phyloP scores from a whole-genome alignment of 257 asterid species.

The Cruciata laevipes region DNA sequence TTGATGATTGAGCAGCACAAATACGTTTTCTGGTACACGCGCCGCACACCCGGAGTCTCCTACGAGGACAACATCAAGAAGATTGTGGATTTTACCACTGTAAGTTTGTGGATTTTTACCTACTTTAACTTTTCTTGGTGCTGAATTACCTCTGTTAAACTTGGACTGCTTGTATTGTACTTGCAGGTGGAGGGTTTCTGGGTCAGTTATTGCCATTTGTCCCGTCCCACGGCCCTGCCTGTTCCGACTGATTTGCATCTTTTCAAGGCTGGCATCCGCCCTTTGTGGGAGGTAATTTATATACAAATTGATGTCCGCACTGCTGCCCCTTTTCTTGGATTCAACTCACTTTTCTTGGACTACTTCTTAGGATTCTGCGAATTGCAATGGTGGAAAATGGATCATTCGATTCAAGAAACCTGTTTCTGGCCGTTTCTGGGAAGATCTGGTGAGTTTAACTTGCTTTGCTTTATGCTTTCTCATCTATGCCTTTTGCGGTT shows the following conservation, averaged over 20 bases:
- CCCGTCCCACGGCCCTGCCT: conserved; percentile 78
- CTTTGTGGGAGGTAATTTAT: conserved; percentile 84
- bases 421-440: conserved; percentile 97
- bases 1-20: conserved; percentile 59
- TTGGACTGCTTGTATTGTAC: conserved; percentile 2
- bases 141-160: conserved; percentile 5
- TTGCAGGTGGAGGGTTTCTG: conserved; percentile 87
- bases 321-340: background rate
- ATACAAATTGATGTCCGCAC: conserved; percentile 13
- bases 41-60: conserved; percentile 91
- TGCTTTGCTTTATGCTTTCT: background rate
- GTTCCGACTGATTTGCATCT: conserved; percentile 96
- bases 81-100: conserved; percentile 88
- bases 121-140: background rate
- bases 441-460: conserved; percentile 68
- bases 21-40: conserved; percentile 92
- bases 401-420: conserved; percentile 87
- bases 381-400: conserved; percentile 97
- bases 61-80: conserved; percentile 93
- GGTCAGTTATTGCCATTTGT: conserved; percentile 93
- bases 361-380: conserved; percentile 69
- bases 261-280: conserved; percentile 96
- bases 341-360: background rate
- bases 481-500: background rate
- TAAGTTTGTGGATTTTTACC: conserved; percentile 24